Conservation (phyloP, 1,139 yeast genomes). For the Meyerozyma athensensis region DNA sequence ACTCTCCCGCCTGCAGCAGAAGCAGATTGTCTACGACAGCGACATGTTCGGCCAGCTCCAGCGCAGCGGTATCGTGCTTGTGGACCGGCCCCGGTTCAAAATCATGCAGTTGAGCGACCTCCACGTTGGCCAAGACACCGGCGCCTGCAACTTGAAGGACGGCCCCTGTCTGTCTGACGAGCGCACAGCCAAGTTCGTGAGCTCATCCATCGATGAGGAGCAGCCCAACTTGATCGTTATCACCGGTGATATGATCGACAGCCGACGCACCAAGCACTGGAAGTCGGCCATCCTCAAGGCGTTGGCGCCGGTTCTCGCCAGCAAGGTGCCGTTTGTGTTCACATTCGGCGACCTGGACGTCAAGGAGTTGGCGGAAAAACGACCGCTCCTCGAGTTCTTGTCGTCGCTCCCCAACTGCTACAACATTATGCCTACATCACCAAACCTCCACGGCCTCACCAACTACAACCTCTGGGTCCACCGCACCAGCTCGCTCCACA, state of each 20-base stretch:
- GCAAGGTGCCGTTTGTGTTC: constrained; percentile 29
- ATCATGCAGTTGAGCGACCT: constrained; percentile 38
- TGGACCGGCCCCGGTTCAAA: constrained; percentile 18
- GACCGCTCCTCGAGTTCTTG: constrained; percentile 17
- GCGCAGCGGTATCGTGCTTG: constrained; percentile 6
- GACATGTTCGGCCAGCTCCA: constrained; percentile 4
- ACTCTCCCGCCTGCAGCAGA: not conserved
- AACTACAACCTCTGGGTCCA: constrained; percentile 28
- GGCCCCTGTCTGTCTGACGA: constrained; percentile 25
- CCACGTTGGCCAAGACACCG: constrained; percentile 33
- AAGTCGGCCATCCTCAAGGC: constrained; percentile 34
- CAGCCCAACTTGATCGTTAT: constrained; percentile 34
- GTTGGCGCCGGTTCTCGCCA: constrained; percentile 29
- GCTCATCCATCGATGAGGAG: constrained; percentile 24
- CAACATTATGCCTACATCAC: constrained; percentile 17
- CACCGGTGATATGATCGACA: constrained; percentile 39
- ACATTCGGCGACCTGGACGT: constrained; percentile 36
- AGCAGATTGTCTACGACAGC: constrained; percentile 2
- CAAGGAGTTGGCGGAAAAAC: constrained; percentile 5
- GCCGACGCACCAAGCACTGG: constrained; percentile 21
- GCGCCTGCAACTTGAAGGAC: constrained; percentile 16
- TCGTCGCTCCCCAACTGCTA: constrained; percentile 36
- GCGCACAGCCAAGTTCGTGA: constrained; percentile 27
- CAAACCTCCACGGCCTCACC: constrained; percentile 30
- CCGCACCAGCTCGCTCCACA: not conserved